Conservation (phyloP, 306 rosid species). For the Pachyrhizus erosus region DNA sequence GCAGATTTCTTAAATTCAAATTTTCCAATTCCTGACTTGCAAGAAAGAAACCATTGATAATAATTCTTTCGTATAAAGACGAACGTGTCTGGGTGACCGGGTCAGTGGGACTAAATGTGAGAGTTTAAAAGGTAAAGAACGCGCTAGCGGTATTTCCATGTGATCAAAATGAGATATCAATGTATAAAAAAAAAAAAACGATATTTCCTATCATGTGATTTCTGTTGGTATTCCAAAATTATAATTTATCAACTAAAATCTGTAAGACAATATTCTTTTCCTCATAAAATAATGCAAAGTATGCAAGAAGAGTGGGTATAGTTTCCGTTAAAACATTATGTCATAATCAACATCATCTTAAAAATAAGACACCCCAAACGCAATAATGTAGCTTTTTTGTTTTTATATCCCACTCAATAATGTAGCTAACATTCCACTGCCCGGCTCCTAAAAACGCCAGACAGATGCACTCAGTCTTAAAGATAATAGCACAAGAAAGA, state of each 20-base stretch:
- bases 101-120: not conserved
- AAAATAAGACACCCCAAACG: not conserved
- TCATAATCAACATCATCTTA: no score
- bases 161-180: not conserved
- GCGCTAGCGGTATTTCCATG: not conserved
- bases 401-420: not conserved
- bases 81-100: not conserved
- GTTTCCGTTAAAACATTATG: not conserved
- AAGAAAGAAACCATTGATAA: not conserved
- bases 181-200: not conserved
- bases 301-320: not conserved
- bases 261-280: not conserved
- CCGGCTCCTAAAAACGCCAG: not conserved
- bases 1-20: not conserved
- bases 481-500: constrained; percentile 22
- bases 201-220: not conserved
- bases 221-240: not conserved
- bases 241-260: not conserved
- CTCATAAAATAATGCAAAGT: not conserved
- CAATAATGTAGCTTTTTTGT: not conserved
- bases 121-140: not conserved
- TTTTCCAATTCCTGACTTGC: not conserved
- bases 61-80: not conserved
- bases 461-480: not conserved
- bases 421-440: constrained; percentile 31